Evolutionary conservation across 768 basidiomycete genomes (phyloP), one percentile per base, ranked within the genome.

Genomic region (Trametes punicea): DNA sequence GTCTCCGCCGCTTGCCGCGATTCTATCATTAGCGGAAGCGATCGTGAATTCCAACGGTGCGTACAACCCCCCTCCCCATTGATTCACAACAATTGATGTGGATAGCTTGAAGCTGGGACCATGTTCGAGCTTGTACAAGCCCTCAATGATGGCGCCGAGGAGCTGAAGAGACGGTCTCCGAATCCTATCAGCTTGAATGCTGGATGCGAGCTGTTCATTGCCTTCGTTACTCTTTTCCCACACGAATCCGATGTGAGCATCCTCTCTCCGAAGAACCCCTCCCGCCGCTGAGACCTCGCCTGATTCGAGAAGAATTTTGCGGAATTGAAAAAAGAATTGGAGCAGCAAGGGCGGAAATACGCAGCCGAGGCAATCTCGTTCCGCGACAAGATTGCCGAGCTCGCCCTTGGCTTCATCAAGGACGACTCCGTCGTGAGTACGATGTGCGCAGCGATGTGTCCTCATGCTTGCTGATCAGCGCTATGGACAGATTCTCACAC

Each of bases 81-180:
- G 51, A 10, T 11, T 30, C 54, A 18, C 45, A 36, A n/a, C n/a
- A 27, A 20, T 21, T 36, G 31, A 52, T 34, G 46, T 52, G 33
- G 51, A 34, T 18, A 38, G 25, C 26, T 18, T 56, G 38, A 66
- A 92, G 92, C 90, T 46, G 90, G 85, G 2, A 97, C 94, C 20
- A 94, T 93, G 87, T 91, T 88, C 63, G 96, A 99, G 70, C 84
- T 98, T 26, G 86, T 90, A 21, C 81, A 87, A 59, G 93, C 85
- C 23, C 81, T 97, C 56, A 84, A 91, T 55, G 81, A 87, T 40
- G 90, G 85, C 40, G 86, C 89, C 1, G 76, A 82, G 33, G 73
- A 75, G 5, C 74, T 96, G 49, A 84, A 81, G 61, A 69, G 74
- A 23, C 76, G 77, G n/a, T 79, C 83, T 0, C 75, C 84, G 25